These are phyloP conservation scores for Tricholoma furcatifolium DNA, from an alignment of 768 basidiomycete genomes.

Conservation along the genomic window DNA sequence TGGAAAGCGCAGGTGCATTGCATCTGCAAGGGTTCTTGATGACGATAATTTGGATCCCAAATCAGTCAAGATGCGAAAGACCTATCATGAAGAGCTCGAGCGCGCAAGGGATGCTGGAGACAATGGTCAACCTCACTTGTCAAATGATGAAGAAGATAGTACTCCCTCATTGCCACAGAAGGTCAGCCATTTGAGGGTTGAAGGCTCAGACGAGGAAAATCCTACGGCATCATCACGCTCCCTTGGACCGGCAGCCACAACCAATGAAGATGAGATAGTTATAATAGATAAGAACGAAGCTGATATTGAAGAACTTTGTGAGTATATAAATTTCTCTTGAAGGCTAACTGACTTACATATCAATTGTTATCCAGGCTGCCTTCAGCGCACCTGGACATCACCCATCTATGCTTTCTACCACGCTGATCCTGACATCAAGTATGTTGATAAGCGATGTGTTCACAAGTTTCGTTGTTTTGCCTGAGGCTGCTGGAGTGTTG, in stretches of 20 bases:
- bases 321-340: neutral
- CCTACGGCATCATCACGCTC: neutral
- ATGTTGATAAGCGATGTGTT: conserved; percentile 12
- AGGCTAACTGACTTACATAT: too few relatives aligned
- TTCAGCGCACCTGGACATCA: conserved; percentile 23
- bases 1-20: neutral
- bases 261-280: neutral
- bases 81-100: neutral
- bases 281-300: neutral
- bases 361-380: too few relatives aligned
- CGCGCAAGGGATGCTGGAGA: neutral
- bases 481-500: conserved; percentile 13
- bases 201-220: neutral
- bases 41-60: neutral
- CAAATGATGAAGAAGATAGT: neutral
- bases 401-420: conserved; percentile 32
- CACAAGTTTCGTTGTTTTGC: conserved; percentile 29
- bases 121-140: neutral
- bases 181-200: neutral
- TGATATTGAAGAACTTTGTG: neutral
- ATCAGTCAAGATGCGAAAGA: neutral
- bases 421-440: conserved; percentile 6
- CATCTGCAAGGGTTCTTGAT: neutral
- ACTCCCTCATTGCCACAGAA: neutral
- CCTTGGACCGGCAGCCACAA: neutral